These are phyloP conservation scores for Ophiostoma perfectum DNA, from an alignment of 2,329 filamentous ascomycete species.

Conservation along the genomic window DNA sequence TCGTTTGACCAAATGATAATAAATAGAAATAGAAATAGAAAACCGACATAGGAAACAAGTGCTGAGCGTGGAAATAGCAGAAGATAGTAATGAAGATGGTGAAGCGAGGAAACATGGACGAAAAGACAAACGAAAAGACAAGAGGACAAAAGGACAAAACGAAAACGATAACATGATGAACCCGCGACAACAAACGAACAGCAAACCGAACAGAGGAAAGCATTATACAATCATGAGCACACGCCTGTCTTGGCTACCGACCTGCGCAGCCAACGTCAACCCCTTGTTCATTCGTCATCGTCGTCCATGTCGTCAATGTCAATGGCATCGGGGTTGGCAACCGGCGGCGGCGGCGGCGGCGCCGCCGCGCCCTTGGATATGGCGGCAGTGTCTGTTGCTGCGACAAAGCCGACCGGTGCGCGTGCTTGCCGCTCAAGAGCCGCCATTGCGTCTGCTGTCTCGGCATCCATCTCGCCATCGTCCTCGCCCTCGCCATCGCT, in stretches of 20 bases:
- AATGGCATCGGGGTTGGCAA: slow-evolving; percentile 79
- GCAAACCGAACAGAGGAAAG: background rate
- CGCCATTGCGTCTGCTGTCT: slow-evolving; percentile 74
- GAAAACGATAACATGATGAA: background rate
- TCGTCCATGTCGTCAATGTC: slow-evolving; percentile 57
- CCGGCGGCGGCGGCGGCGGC: slow-evolving; percentile 37
- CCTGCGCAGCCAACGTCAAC: background rate
- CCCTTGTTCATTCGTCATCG: slow-evolving; percentile 42
- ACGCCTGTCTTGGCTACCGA: no score
- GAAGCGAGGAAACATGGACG: background rate
- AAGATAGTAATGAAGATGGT: no score
- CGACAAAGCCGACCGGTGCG: slow-evolving; percentile 85
- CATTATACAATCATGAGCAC: no score
- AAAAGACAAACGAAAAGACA: background rate
- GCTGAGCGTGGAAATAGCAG: background rate
- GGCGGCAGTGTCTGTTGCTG: slow-evolving; percentile 67
- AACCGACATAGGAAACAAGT: slow-evolving; percentile 15
- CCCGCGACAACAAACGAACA: background rate
- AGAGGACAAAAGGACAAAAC: background rate
- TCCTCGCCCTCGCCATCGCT: slow-evolving; percentile 40
- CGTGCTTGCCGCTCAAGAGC: slow-evolving; percentile 81
- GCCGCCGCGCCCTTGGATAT: slow-evolving; percentile 23
- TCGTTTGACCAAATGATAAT: background rate
- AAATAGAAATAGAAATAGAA: slow-evolving; percentile 18
- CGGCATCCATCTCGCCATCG: slow-evolving; percentile 41